These are phyloP conservation scores for Lachancea sp. DNA, from an alignment of 805 yeast genomes.

Conservation along the genomic window DNA sequence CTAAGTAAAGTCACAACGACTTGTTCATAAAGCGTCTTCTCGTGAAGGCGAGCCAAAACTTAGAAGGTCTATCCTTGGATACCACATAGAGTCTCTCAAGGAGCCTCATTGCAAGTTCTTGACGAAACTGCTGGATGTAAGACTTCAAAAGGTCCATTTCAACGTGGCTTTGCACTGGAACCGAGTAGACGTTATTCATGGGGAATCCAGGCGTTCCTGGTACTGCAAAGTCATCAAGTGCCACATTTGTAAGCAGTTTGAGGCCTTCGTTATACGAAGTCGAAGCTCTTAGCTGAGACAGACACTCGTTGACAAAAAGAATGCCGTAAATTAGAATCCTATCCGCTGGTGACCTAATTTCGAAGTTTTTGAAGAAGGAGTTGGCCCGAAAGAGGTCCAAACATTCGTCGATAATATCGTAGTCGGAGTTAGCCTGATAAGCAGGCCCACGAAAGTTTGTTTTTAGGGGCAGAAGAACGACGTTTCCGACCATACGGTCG, in stretches of 20 bases:
- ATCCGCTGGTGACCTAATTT: slow-evolving; percentile 92
- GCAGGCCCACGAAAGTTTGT: slow-evolving; percentile 89
- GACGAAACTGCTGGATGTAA: slow-evolving; percentile 89
- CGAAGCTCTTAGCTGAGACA: slow-evolving; percentile 49
- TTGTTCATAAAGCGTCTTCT: slow-evolving; percentile 95
- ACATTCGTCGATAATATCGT: slow-evolving; percentile 88
- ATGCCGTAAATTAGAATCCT: slow-evolving; percentile 91
- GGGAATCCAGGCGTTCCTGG: slow-evolving; percentile 98
- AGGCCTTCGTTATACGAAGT: slow-evolving; percentile 54
- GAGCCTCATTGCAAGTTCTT: slow-evolving; percentile 80
- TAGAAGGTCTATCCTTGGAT: slow-evolving; percentile 60
- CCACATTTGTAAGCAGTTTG: slow-evolving; percentile 68
- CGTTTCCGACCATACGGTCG: slow-evolving; percentile 66
- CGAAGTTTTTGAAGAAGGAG: slow-evolving; percentile 93
- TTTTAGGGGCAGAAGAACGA: slow-evolving; percentile 77
- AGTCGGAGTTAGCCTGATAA: slow-evolving; percentile 65
- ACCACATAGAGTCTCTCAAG: slow-evolving; percentile 65
- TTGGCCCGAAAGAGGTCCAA: slow-evolving; percentile 92
- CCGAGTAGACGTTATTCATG: slow-evolving; percentile 62
- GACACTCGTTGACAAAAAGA: slow-evolving; percentile 78
- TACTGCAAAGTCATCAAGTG: slow-evolving; percentile 79
- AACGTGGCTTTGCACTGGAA: slow-evolving; percentile 64
- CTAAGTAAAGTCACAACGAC: slow-evolving; percentile 37
- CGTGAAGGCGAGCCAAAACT: slow-evolving; percentile 93
- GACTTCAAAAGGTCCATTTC: slow-evolving; percentile 75